Evolutionary conservation across 305 asterid species (phyloP).

Genomic region (Solanum hybrid): DNA sequence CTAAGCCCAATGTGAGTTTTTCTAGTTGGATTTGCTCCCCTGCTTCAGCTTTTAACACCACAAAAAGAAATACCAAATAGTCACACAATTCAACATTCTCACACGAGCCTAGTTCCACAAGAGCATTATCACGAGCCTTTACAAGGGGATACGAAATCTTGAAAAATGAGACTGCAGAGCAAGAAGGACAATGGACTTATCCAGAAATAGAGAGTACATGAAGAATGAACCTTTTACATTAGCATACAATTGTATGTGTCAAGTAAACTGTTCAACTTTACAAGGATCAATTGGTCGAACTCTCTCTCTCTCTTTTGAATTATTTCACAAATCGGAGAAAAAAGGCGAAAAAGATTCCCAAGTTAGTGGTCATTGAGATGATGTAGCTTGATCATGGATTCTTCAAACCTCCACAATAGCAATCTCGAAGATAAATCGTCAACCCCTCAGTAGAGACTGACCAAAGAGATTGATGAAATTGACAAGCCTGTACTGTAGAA

Average conservation of each 20-base stretch:
- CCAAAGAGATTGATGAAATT: not conserved
- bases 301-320: not conserved
- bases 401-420: not conserved
- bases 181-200: not conserved
- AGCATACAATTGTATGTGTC: not conserved
- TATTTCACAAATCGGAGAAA: not conserved
- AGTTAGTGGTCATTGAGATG: not conserved
- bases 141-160: not conserved
- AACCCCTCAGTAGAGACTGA: not conserved
- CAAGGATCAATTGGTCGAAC: not conserved
- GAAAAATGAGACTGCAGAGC: not conserved
- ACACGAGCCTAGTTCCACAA: not conserved
- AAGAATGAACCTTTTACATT: not conserved
- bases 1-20: not conserved
- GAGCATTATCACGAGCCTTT: not conserved
- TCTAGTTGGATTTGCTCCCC: not conserved
- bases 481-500: not conserved
- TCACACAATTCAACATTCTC: not conserved
- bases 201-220: not conserved
- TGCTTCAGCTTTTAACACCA: not conserved
- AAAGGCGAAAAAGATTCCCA: not conserved
- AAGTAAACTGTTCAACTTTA: not conserved
- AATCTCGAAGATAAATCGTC: not conserved
- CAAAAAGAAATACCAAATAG: not conserved
- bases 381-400: not conserved